A percentile compares a stretch with the other conserved stretches of the same genome.
Evolutionary conservation across 164 flowering plant genomes (phyloP).

Genomic region (Euptelea pleiosperma): DNA sequence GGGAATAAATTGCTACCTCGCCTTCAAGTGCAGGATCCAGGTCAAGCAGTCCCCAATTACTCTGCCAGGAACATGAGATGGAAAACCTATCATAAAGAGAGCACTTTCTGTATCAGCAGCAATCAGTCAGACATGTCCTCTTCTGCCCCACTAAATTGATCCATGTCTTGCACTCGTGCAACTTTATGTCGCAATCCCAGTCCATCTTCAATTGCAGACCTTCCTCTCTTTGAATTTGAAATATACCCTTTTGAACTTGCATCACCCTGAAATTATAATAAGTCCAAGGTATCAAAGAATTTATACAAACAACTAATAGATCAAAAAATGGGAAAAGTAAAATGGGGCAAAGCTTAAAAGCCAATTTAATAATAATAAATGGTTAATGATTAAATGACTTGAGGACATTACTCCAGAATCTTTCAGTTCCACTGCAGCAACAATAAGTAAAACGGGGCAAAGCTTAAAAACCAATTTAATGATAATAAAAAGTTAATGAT

Average conservation of each 20-base stretch:
- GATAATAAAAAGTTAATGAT: constrained; percentile 3
- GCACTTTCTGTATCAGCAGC: not conserved
- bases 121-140: constrained; percentile 71
- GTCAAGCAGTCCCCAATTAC: no score
- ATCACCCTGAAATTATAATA: constrained; percentile 55
- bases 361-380: not conserved
- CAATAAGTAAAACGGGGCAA: not conserved
- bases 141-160: constrained; percentile 69
- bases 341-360: not conserved
- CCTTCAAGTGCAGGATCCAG: no score
- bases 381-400: not conserved
- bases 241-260: constrained; percentile 36
- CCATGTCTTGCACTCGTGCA: constrained; percentile 33
- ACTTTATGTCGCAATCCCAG: constrained; percentile 25
- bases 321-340: no score
- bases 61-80: not conserved
- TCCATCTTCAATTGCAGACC: constrained; percentile 44
- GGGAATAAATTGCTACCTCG: no score
- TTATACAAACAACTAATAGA: no score
- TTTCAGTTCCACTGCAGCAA: constrained; percentile 45
- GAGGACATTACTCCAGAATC: constrained; percentile 43
- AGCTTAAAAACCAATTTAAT: not conserved
- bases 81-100: no score
- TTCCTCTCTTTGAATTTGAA: constrained; percentile 32
- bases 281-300: no score